Conservation (phyloP, 2,329 filamentous ascomycete genomes). For the Stagonosporopsis chrysanthemi region DNA sequence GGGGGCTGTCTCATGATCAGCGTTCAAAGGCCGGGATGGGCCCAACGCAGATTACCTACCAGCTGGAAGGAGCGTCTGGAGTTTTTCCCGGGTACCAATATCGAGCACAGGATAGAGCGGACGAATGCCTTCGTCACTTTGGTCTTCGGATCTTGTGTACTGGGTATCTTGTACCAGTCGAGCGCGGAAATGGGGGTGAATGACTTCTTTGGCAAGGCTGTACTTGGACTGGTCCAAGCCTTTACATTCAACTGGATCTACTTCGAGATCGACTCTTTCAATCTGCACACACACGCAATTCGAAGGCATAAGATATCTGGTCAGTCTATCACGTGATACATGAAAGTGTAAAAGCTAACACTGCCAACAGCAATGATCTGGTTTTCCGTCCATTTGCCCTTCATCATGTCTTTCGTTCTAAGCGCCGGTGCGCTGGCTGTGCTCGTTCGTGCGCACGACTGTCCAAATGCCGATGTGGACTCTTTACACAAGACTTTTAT, state of each 20-base stretch:
- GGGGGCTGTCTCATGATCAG: constrained; percentile 55
- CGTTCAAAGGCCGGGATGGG: constrained; percentile 36
- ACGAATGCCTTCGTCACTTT: constrained; percentile 70
- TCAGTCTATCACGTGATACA: constrained; percentile 30
- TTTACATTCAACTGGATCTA: constrained; percentile 70
- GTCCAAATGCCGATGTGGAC: constrained; percentile 56
- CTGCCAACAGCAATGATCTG: constrained; percentile 59
- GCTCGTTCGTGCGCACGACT: constrained; percentile 67
- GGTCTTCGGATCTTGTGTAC: constrained; percentile 70
- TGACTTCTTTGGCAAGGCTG: constrained; percentile 68
- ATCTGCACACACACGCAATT: constrained; percentile 68
- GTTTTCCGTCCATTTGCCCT: constrained; percentile 65
- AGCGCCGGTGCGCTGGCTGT: constrained; percentile 65
- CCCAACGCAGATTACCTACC: constrained; percentile 21
- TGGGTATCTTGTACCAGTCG: constrained; percentile 68
- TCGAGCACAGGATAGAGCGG: constrained; percentile 70
- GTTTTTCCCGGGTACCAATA: constrained; percentile 69
- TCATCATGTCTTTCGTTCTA: constrained; percentile 69
- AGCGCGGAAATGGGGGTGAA: constrained; percentile 61
- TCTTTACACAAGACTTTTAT: constrained; percentile 61
- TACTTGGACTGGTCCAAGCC: constrained; percentile 64
- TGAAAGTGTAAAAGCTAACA: not conserved
- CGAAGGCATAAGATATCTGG: constrained; percentile 58
- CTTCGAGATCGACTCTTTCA: constrained; percentile 67
- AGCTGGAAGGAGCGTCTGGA: constrained; percentile 57